A percentile compares a stretch with the other conserved stretches of the same genome.
phyloP scores from a whole-genome alignment of 441 rosid genomes.

The Gossypium aridum region DNA sequence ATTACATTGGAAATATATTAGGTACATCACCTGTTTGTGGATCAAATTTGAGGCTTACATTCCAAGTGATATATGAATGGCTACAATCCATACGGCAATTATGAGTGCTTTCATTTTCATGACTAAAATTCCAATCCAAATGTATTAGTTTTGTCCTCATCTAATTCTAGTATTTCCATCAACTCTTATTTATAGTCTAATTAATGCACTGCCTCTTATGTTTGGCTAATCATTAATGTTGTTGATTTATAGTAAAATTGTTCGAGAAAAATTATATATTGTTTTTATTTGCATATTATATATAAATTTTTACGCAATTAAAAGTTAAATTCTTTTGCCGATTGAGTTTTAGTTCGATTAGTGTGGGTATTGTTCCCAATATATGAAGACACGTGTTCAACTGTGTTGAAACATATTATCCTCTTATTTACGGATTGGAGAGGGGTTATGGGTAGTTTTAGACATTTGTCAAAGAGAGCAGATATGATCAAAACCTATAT shows the following conservation, averaged over 20 bases:
- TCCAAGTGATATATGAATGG: background rate
- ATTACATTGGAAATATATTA: no score
- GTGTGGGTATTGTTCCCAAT: accelerated
- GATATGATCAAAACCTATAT: no score
- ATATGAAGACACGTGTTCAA: no score
- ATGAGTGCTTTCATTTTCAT: background rate
- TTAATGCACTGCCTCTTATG: background rate
- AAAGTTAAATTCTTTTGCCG: no score
- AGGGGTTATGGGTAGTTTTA: no score
- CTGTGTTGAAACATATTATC: no score
- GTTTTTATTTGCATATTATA: no score
- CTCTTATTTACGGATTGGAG: no score
- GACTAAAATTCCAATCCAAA: background rate
- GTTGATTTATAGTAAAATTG: background rate
- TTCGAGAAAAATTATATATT: no score
- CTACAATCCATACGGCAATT: background rate
- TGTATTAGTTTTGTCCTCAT: background rate
- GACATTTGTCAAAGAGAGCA: no score
- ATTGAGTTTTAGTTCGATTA: no score
- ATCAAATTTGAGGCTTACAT: background rate
- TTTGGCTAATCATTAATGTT: background rate
- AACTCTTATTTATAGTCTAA: background rate
- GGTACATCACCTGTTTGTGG: background rate
- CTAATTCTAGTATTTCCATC: background rate
- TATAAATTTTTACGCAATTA: no score